A percentile compares a stretch with the other conserved stretches of the same genome.
Conservation (phyloP, 1,284 basidiomycete species). For the Pascua sp. region DNA sequence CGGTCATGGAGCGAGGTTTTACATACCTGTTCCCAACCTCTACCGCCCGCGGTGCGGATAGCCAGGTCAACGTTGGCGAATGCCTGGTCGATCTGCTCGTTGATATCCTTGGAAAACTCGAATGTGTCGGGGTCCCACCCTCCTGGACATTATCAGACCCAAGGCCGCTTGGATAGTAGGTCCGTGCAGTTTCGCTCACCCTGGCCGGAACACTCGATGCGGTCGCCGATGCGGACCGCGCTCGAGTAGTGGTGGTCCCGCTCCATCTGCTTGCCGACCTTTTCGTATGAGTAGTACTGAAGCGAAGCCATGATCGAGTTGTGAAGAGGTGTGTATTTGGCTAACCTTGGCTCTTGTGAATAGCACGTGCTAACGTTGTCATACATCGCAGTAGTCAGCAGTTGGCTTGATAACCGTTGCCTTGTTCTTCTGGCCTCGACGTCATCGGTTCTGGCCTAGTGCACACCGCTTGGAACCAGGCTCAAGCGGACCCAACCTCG, state of each 20-base stretch:
- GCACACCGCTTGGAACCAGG: too few relatives aligned
- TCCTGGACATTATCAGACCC: slow-evolving; percentile 6
- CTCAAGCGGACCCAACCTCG: too few relatives aligned
- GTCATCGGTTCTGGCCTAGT: too few relatives aligned
- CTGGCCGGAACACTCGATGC: slow-evolving; percentile 29
- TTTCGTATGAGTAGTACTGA: slow-evolving; percentile 8
- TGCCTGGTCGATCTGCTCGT: slow-evolving; percentile 32
- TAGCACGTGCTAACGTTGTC: too few relatives aligned
- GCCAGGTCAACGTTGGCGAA: slow-evolving; percentile 29
- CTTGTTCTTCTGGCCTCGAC: too few relatives aligned
- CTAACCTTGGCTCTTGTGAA: too few relatives aligned
- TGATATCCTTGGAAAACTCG: slow-evolving; percentile 15
- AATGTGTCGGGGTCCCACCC: slow-evolving; percentile 27
- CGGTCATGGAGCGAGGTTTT: slow-evolving; percentile 1
- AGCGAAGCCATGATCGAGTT: slow-evolving; percentile 27
- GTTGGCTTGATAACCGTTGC: too few relatives aligned
- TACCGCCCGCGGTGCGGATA: slow-evolving; percentile 25
- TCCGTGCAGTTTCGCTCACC: slow-evolving; percentile 12
- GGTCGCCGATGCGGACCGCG: slow-evolving; percentile 28
- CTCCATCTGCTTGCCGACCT: slow-evolving; percentile 3
- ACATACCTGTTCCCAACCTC: slow-evolving; percentile 29
- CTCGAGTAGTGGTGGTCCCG: slow-evolving; percentile 18
- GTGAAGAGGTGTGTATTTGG: background rate
- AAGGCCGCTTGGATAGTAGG: background rate
- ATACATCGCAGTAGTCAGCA: too few relatives aligned